Base-by-base conservation (phyloP, 345 rosid genomes). In the Combretum micranthum region DNA sequence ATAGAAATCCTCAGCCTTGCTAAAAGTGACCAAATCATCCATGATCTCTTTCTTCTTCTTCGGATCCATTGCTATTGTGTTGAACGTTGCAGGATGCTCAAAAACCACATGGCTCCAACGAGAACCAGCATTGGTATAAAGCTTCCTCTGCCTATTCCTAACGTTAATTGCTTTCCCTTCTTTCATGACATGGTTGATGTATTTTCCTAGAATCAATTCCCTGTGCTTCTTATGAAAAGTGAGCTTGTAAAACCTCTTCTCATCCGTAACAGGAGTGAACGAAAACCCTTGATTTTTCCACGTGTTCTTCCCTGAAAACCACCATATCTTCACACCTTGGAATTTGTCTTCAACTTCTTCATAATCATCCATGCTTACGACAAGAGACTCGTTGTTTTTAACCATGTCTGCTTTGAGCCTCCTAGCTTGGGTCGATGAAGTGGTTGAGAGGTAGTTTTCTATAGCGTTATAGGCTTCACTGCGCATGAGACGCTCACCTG, bases 381-480 rank as follows among this genome's bases (percentile, higher is more conserved):
- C 17, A 25, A 60, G 23, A 4, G 22, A 60, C 20, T 60, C 13
- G 56, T 11, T 42, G 3, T 14, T 55, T 32, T 50, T 20, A 20
- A 60, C 47, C 12, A n/a, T 7, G 13, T 60, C 56, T 19, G 55
- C 64, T 23, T 50, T 50, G 20, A 60, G 64, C 62, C 39, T 4
- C 9, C 10, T 32, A 4, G 39, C 39, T 32, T 25, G 32, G 32
- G 32, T 25, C 6, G 32, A 25, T 25, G 32, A 25, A 25, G 4
- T 25, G 32, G 32, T 25, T 7, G 32, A 25, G 32, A 25, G 32
- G 57, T 79, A 75, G 13, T 77, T 77, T 70, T 68, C 78, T 14
- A 76, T 71, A 37, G 80, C 80, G 20, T 72, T 53, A n/a, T 73
- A 79, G 46, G 81, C 78, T 21, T 79, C 76, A 44, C 76, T 79